A percentile compares a stretch with the other conserved stretches of the same genome.
Conservation (phyloP, 129 eudicot genomes). For the Centaurea solstitialis region DNA sequence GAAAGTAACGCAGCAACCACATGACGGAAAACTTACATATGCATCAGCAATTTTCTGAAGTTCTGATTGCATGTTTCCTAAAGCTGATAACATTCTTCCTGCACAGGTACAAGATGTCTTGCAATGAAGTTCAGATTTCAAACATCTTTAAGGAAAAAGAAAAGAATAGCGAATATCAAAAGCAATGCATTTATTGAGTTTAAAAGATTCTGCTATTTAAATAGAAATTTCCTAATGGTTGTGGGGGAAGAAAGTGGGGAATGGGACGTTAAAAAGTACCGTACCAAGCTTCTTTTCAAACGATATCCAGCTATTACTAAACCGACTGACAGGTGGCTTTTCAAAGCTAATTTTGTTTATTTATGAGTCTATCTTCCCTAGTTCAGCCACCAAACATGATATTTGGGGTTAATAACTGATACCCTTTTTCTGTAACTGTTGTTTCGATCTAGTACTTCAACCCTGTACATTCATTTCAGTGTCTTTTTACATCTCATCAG, state of each 20-base stretch:
- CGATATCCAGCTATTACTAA: neutral
- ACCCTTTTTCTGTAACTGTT: neutral
- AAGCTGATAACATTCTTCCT: slow-evolving; percentile 65
- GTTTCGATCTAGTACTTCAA: neutral
- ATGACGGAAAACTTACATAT: slow-evolving; percentile 63
- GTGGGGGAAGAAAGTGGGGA: neutral
- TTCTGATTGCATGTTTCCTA: slow-evolving; percentile 77
- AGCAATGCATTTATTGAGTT: neutral
- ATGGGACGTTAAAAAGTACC: neutral
- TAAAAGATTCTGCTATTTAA: neutral
- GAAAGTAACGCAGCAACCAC: slow-evolving; percentile 14
- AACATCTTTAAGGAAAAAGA: neutral
- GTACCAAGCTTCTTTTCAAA: neutral
- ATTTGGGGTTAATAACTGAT: neutral
- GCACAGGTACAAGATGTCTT: slow-evolving; percentile 27
- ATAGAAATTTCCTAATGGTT: neutral
- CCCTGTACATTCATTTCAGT: neutral
- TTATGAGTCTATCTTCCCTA: neutral
- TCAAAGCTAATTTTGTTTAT: neutral
- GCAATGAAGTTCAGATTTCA: neutral
- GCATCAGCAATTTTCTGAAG: slow-evolving; percentile 77
- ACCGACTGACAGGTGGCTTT: neutral
- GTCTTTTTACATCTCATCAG: neutral
- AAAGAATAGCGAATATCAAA: neutral
- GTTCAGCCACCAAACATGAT: neutral